A percentile compares a stretch with the other conserved stretches of the same genome.
These are phyloP conservation scores for Pterocarpus macrocarpus DNA, from an alignment of 306 rosid species.

Conservation along the genomic window DNA sequence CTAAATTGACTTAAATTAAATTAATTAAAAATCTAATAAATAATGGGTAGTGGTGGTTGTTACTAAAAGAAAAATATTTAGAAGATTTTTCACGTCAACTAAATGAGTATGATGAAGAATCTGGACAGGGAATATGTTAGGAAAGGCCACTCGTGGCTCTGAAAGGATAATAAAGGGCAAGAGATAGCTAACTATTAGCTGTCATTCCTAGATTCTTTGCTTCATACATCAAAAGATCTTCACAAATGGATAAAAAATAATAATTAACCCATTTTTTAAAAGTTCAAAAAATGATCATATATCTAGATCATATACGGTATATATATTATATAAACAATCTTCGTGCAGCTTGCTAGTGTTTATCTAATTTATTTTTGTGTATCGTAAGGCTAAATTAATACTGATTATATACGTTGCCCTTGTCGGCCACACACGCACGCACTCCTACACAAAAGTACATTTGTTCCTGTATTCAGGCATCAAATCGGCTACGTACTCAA, in stretches of 20 bases:
- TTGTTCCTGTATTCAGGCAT: constrained; percentile 1
- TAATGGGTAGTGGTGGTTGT: too few species aligned
- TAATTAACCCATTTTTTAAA: neutral
- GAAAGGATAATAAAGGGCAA: constrained; percentile 39
- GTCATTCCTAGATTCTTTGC: constrained; percentile 51
- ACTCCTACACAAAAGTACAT: constrained; percentile 23
- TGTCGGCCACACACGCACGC: constrained; percentile 33
- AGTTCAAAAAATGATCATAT: neutral
- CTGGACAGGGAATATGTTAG: constrained; percentile 22
- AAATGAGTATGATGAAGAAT: constrained; percentile 44
- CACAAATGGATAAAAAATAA: neutral
- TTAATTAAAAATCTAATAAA: too few species aligned
- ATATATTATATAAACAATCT: neutral
- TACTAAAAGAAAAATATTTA: too few species aligned
- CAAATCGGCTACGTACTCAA: constrained; percentile 29
- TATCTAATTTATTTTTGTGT: neutral
- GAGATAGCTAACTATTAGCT: constrained; percentile 35
- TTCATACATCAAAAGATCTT: constrained; percentile 13
- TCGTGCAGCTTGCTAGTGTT: constrained; percentile 2
- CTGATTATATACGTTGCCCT: constrained; percentile 5
- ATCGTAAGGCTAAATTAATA: constrained; percentile 17
- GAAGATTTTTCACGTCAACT: neutral
- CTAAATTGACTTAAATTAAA: too few species aligned
- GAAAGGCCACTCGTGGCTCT: constrained; percentile 22
- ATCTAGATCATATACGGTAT: neutral